Evolutionary conservation across 345 rosid genomes (phyloP), one percentile per base, ranked within the genome.

Genomic region (Hibiscus tridactylites): DNA sequence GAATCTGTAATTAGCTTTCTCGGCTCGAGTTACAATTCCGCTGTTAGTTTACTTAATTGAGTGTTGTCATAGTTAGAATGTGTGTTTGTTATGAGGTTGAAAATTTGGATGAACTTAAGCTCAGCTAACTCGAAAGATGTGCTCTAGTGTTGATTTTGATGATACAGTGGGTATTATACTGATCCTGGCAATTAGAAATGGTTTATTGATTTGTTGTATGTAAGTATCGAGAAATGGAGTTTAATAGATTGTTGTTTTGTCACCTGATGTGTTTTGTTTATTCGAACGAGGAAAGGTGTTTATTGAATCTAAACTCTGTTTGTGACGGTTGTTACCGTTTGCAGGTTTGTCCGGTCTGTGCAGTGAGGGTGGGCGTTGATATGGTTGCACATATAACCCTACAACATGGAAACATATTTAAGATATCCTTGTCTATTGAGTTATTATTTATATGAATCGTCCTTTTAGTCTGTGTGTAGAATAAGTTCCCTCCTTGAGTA

Each of bases 381-480:
- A 87, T 94, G 98, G 97, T 94, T 82, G 93, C 96, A 3, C 98
- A 94, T 80, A 90, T 94, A 80, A 94, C 97, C n/a, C 82, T 90
- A 68, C 95, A 91, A 46, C 98, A 94, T 71, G 93, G 96, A 72
- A 90, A 88, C 68, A 81, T 90, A 75, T 94, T 90, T 77, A 94
- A 91, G 88, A 94, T 94, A 94, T 94, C 98, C 97, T 90, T 83
- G 78, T 67, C 17, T 59, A 50, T 50, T 19, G 59, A 50, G 42
- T 78, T 66, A 42, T 58, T 61, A 15, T 35, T 42, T 68, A 3
- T 64, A 61, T 4, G 60, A 39, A 2, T 26, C 39, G 7, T 3
- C 15, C 49, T 6, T 63, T 60, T 26, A 9, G 42, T 49, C 63
- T 72, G 16, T 9, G 16, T 9, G 37, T 61, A 21, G 53, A 6